phyloP scores from a whole-genome alignment of 495 filamentous ascomycete species.

The Xylaria flabelliformis region DNA sequence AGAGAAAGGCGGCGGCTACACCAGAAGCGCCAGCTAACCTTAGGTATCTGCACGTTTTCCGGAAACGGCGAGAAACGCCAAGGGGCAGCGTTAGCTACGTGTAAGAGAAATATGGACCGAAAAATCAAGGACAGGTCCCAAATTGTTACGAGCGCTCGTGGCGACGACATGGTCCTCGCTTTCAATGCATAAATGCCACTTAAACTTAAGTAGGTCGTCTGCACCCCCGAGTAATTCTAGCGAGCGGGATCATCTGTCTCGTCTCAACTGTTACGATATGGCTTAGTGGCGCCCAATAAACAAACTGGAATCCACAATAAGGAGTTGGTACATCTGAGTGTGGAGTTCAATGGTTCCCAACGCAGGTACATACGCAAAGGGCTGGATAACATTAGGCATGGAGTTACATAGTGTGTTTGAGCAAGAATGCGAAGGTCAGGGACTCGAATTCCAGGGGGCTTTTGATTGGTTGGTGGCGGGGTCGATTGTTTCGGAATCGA shows the following conservation, averaged over 20 bases:
- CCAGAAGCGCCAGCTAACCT: conserved; percentile 7
- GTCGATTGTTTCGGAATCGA: conserved; percentile 7
- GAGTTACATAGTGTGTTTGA: conserved; percentile 16
- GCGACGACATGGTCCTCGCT: neutral
- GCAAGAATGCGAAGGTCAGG: conserved; percentile 6
- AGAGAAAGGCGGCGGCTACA: neutral
- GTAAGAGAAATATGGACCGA: conserved; percentile 16
- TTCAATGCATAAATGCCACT: neutral
- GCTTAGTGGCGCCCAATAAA: neutral
- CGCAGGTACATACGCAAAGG: conserved; percentile 19
- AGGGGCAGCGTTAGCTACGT: neutral
- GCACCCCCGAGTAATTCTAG: neutral
- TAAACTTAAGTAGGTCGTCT: neutral
- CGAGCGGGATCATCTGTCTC: neutral
- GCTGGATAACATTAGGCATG: neutral
- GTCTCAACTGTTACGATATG: neutral
- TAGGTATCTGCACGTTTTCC: neutral
- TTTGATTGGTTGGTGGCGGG: conserved; percentile 13
- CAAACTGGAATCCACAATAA: neutral
- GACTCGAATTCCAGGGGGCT: neutral
- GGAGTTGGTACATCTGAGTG: neutral
- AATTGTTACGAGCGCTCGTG: conserved; percentile 13
- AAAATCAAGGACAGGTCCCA: conserved; percentile 15
- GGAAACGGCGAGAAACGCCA: neutral
- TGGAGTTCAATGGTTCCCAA: conserved; percentile 6